phyloP scores from a whole-genome alignment of 2,329 filamentous ascomycete species.

The Monilinia fructicola region DNA sequence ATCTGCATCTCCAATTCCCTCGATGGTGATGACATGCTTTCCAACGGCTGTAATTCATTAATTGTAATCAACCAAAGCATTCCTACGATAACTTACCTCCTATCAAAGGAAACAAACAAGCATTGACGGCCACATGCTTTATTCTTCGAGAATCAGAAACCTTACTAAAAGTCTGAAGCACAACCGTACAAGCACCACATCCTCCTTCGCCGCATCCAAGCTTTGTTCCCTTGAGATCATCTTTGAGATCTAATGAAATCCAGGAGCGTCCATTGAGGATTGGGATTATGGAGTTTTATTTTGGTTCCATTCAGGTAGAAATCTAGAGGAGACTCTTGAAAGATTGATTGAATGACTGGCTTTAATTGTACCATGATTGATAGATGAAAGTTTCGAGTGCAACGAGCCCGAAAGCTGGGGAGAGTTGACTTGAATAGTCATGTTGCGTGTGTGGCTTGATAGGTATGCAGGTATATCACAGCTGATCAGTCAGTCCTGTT shows the following conservation, averaged over 20 bases:
- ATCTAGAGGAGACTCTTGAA: conserved; percentile 56
- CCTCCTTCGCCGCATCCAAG: conserved; percentile 93
- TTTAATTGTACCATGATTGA: conserved; percentile 29
- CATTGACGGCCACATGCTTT: conserved; percentile 93
- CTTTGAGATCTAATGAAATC: conserved; percentile 79
- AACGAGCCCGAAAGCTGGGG: background rate
- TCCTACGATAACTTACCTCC: conserved; percentile 28
- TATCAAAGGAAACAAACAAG: conserved; percentile 60
- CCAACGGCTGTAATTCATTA: conserved; percentile 62
- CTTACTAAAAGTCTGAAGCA: conserved; percentile 69
- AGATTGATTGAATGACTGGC: conserved; percentile 29
- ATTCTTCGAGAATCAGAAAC: conserved; percentile 70
- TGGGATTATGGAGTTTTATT: conserved; percentile 79
- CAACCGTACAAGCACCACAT: conserved; percentile 91
- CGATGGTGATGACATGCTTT: conserved; percentile 95
- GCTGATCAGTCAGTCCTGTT: background rate
- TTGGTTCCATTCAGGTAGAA: conserved; percentile 94
- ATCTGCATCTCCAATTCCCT: conserved; percentile 85
- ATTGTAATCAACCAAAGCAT: background rate
- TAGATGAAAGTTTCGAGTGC: background rate
- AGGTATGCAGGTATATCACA: background rate
- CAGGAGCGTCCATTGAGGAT: conserved; percentile 85
- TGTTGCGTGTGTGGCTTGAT: conserved; percentile 1
- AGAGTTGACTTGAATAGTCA: background rate
- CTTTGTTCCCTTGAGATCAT: conserved; percentile 87